Percentiles rank a stretch among this genome's conserved stretches.
Conservation (phyloP, 208 protist genomes). For the Acanthamoeba lenticulata region DNA sequence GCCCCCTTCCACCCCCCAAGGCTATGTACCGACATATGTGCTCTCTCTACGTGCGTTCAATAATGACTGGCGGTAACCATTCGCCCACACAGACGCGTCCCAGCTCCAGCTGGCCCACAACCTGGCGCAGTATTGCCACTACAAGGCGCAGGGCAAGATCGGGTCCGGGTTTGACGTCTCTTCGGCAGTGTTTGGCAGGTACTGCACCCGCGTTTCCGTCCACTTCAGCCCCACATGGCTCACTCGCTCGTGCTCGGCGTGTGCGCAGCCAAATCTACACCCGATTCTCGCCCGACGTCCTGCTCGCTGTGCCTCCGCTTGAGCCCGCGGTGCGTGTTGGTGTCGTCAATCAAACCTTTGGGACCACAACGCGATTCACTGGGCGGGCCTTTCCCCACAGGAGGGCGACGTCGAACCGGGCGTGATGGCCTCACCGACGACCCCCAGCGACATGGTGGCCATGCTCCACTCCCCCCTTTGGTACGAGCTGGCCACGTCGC, state of each 20-base stretch:
- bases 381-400: too few relatives aligned
- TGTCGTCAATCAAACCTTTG: background rate
- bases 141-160: constrained; percentile 95
- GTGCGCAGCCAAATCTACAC: constrained; percentile 60
- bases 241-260: background rate
- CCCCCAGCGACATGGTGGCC: constrained; percentile 64
- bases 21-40: too few relatives aligned
- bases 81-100: background rate
- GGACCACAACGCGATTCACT: too few relatives aligned
- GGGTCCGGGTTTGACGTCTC: constrained; percentile 97
- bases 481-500: background rate
- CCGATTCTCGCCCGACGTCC: constrained; percentile 75
- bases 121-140: constrained; percentile 94
- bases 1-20: background rate
- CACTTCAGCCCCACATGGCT: too few relatives aligned
- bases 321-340: background rate
- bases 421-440: constrained; percentile 72
- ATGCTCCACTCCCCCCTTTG: constrained; percentile 75
- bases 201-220: background rate
- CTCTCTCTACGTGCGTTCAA: too few relatives aligned
- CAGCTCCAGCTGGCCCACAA: constrained; percentile 87
- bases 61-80: too few relatives aligned
- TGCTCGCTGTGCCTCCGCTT: background rate
- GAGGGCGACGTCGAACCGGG: background rate
- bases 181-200: constrained; percentile 93